These are phyloP conservation scores for Microcyclospora tardicrescens DNA, from an alignment of 2,329 filamentous ascomycete genomes.

Conservation along the genomic window DNA sequence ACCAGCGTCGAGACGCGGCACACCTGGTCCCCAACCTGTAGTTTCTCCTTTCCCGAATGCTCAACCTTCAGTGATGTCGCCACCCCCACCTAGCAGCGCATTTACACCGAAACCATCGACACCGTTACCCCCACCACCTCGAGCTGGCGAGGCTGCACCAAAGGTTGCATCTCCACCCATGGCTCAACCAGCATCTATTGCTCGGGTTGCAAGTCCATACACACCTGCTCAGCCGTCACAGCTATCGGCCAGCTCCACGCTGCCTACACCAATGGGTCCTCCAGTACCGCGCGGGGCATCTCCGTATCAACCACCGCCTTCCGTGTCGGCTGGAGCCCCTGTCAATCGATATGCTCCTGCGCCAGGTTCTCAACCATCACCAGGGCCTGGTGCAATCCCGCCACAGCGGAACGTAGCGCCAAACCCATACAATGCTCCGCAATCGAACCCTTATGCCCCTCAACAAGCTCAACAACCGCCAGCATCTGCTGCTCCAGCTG, in stretches of 20 bases:
- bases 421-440: slow-evolving; percentile 28
- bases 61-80: slow-evolving; percentile 38
- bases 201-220: slow-evolving; percentile 47
- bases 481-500: slow-evolving; percentile 24
- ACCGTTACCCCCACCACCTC: slow-evolving; percentile 72
- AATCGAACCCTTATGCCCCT: slow-evolving; percentile 20
- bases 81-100: slow-evolving; percentile 44
- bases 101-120: slow-evolving; percentile 48
- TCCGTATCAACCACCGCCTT: slow-evolving; percentile 72
- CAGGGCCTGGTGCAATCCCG: slow-evolving; percentile 22
- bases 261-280: slow-evolving; percentile 37
- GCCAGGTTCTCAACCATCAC: slow-evolving; percentile 42
- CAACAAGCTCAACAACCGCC: slow-evolving; percentile 27
- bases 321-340: slow-evolving; percentile 45
- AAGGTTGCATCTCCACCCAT: slow-evolving; percentile 58
- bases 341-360: slow-evolving; percentile 62
- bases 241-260: slow-evolving; percentile 28
- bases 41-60: slow-evolving; percentile 62
- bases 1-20: slow-evolving; percentile 52
- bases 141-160: slow-evolving; percentile 54
- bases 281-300: slow-evolving; percentile 63
- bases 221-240: slow-evolving; percentile 44
- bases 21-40: slow-evolving; percentile 50
- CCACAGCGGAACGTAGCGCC: slow-evolving; percentile 33
- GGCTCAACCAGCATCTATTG: slow-evolving; percentile 24